Base-by-base conservation (phyloP, 768 basidiomycete genomes). In the Psilocybe cyanescens region DNA sequence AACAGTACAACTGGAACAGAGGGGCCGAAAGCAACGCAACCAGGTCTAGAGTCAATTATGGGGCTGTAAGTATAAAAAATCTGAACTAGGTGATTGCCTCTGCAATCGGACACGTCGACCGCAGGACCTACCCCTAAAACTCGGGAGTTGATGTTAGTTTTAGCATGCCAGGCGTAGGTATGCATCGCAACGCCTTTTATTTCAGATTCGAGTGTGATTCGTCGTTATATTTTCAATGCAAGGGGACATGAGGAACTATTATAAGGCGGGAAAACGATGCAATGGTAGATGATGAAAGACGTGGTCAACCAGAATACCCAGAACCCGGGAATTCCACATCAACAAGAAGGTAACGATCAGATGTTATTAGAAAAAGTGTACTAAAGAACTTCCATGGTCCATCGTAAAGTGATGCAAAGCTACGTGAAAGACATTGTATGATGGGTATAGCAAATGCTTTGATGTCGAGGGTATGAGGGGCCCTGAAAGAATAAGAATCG, bases 371-470 rank as follows among this genome's bases (percentile, higher is more conserved):
- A 67, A 60, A 71, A 44, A 44, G 51, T 67, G 67, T 68, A 71
- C 59, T 66, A 68, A 63, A 48, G 65, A 68, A 66, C 68, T 72
- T 75, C 72, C 70, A 62, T 68, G 69, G 72, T 76, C 72, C 74
- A 73, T 72, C 73, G 69, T 72, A 62, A 65, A 62, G 58, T 64
- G 64, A 69, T 61, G 62, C 64, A 68, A 68, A 67, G 68, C 67
- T 68, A 67, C 65, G 68, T 71, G 65, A 71, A 66, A 71, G 71
- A 69, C 68, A 61, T 67, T 67, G 71, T 69, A 72, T 69, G 63
- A 58, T 67, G 74, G 78, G 77, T 78, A 78, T 79, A 78, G 73
- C 74, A 69, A 68, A 72, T 70, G 70, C 67, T 68, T 68, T 70
- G 72, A 79, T 69, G 74, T 73, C 61, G 59, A 66, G 60, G 64